Conservation (phyloP, 2,329 filamentous ascomycete species). For the Monilinia vaccinii-corymbosi region DNA sequence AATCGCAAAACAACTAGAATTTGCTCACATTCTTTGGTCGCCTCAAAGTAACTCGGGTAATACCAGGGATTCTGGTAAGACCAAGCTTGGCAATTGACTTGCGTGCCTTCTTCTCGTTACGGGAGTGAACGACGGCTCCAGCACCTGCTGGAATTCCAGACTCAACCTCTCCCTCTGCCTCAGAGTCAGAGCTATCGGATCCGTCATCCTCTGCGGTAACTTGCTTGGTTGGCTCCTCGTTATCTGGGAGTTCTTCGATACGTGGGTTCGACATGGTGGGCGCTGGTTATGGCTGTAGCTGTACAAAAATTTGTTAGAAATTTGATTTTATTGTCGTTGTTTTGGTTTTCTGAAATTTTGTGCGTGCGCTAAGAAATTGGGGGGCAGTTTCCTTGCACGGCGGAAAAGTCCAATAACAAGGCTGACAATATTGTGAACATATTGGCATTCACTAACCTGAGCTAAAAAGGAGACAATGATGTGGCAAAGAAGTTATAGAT, state of each 20-base stretch:
- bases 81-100: constrained; percentile 99
- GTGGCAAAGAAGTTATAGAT: constrained; percentile 3
- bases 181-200: constrained; percentile 63
- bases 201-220: constrained; percentile 65
- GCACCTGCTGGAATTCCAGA: constrained; percentile 64
- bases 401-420: constrained; percentile 1
- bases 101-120: constrained; percentile 99
- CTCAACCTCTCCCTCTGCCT: constrained; percentile 69
- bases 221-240: constrained; percentile 66
- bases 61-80: constrained; percentile 90
- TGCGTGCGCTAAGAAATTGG: constrained; percentile 19
- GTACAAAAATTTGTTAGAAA: constrained; percentile 20
- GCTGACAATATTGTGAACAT: not conserved
- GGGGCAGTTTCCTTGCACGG: not conserved
- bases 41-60: constrained; percentile 95
- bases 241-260: constrained; percentile 94
- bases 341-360: constrained; percentile 20
- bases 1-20: not conserved
- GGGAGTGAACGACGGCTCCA: constrained; percentile 86
- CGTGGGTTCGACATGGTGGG: constrained; percentile 90
- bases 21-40: constrained; percentile 94
- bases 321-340: constrained; percentile 8
- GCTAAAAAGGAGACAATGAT: constrained; percentile 8
- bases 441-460: constrained; percentile 16
- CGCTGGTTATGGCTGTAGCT: constrained; percentile 31